Conservation (phyloP, 257 asterid genomes). For the Nicotiana tomentosiformis region DNA sequence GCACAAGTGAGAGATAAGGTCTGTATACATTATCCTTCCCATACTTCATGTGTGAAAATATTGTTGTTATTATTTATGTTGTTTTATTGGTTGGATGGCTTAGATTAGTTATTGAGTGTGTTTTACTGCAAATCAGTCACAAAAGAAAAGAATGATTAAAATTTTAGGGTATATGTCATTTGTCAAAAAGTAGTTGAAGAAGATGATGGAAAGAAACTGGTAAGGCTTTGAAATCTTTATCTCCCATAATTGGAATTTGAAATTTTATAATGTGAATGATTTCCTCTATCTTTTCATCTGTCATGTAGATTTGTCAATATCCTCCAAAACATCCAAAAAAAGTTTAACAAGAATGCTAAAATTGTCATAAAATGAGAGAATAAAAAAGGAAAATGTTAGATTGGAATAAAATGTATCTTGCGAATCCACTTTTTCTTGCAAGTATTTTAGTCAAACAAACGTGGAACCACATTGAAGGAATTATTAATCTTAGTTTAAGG, state of each 20-base stretch:
- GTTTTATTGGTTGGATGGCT: no score
- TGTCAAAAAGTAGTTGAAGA: constrained; percentile 25
- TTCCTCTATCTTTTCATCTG: constrained; percentile 7
- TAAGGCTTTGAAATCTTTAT: neutral
- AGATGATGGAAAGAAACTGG: neutral
- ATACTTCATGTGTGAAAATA: no score
- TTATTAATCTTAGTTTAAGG: neutral
- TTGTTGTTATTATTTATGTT: no score
- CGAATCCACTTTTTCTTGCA: neutral
- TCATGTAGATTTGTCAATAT: constrained; percentile 15
- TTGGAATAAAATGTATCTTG: neutral
- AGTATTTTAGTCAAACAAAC: neutral
- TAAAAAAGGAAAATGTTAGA: neutral
- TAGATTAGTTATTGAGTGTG: neutral
- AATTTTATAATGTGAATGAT: constrained; percentile 13
- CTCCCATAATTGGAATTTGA: neutral
- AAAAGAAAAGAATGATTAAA: constrained; percentile 37
- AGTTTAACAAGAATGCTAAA: neutral
- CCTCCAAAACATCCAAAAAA: neutral
- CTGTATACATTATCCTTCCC: no score
- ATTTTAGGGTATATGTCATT: constrained; percentile 31
- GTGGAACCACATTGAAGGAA: neutral
- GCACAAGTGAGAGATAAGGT: no score
- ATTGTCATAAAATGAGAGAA: neutral
- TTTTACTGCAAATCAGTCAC: neutral